A percentile compares a stretch with the other conserved stretches of the same genome.
phyloP scores from a whole-genome alignment of 345 rosid species.

The Eucalyptus erythrocorys region DNA sequence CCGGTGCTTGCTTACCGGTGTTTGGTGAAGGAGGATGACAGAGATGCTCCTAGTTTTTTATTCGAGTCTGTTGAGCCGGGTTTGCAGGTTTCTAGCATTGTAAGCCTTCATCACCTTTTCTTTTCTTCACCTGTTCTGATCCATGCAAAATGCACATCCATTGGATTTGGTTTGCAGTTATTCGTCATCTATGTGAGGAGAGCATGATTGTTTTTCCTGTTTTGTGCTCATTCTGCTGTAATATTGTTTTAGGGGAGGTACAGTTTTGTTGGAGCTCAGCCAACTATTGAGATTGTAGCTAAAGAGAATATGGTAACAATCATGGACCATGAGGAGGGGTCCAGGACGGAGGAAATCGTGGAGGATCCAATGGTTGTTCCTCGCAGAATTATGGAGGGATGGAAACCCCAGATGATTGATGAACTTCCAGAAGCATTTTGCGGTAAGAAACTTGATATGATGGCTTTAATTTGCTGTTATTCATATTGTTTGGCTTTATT shows the following conservation, averaged over 20 bases:
- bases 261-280: slow-evolving; percentile 91
- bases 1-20: slow-evolving; percentile 88
- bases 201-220: not conserved
- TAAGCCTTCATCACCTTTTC: slow-evolving; percentile 7
- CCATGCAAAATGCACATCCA: not conserved
- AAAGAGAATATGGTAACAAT: slow-evolving; percentile 75
- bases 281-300: slow-evolving; percentile 75
- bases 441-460: slow-evolving; percentile 27
- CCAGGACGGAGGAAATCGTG: slow-evolving; percentile 56
- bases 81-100: slow-evolving; percentile 43
- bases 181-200: not conserved
- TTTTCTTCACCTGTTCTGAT: not conserved
- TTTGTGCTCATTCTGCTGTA: not conserved
- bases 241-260: slow-evolving; percentile 51
- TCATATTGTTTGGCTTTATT: not conserved
- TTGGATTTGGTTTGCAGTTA: not conserved
- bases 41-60: slow-evolving; percentile 94
- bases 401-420: slow-evolving; percentile 74
- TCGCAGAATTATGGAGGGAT: slow-evolving; percentile 61
- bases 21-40: slow-evolving; percentile 85
- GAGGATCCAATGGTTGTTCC: slow-evolving; percentile 96
- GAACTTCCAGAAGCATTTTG: slow-evolving; percentile 87
- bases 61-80: slow-evolving; percentile 92
- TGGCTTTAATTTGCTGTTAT: not conserved
- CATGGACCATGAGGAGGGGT: slow-evolving; percentile 63